These are phyloP conservation scores for Centrapalus pauciflorus DNA, from an alignment of 129 eudicot species.

Conservation along the genomic window DNA sequence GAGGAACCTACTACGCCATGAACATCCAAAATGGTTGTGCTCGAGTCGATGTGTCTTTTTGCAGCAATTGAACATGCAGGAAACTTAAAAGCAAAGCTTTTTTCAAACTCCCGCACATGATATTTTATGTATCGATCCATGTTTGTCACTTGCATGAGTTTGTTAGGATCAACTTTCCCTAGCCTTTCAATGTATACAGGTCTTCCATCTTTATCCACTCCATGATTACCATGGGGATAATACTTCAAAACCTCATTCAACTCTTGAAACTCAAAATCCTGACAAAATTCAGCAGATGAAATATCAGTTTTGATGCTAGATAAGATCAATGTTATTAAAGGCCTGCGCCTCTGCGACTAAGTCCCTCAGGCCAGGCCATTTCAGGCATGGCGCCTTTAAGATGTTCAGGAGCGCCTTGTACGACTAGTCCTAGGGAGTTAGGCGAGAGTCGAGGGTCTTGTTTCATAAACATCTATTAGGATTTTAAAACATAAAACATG, in stretches of 20 bases:
- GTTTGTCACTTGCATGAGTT: conserved; percentile 90
- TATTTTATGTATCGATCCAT: conserved; percentile 83
- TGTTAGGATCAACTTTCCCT: conserved; percentile 86
- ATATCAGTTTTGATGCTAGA: conserved; percentile 5
- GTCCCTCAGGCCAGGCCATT: too few relatives aligned
- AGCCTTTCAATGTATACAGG: conserved; percentile 88
- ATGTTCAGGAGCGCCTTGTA: too few relatives aligned
- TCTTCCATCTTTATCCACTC: conserved; percentile 89
- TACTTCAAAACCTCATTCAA: conserved; percentile 72
- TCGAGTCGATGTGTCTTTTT: conserved; percentile 79
- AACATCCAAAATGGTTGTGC: conserved; percentile 89
- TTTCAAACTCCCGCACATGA: conserved; percentile 89
- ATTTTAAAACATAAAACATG: too few relatives aligned
- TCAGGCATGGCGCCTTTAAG: too few relatives aligned
- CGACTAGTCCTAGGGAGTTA: too few relatives aligned
- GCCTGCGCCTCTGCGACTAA: too few relatives aligned
- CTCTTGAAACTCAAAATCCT: conserved; percentile 87
- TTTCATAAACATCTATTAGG: too few relatives aligned
- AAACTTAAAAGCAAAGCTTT: conserved; percentile 58
- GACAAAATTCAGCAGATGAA: conserved; percentile 19
- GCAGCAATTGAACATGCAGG: conserved; percentile 96
- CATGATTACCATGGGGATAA: conserved; percentile 95
- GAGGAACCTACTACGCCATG: conserved; percentile 76
- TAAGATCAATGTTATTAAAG: too few relatives aligned
- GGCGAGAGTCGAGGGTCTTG: too few relatives aligned